A percentile compares a stretch with the other conserved stretches of the same genome.
These are phyloP conservation scores for Heritiera fomes DNA, from an alignment of 345 rosid genomes.

Conservation along the genomic window DNA sequence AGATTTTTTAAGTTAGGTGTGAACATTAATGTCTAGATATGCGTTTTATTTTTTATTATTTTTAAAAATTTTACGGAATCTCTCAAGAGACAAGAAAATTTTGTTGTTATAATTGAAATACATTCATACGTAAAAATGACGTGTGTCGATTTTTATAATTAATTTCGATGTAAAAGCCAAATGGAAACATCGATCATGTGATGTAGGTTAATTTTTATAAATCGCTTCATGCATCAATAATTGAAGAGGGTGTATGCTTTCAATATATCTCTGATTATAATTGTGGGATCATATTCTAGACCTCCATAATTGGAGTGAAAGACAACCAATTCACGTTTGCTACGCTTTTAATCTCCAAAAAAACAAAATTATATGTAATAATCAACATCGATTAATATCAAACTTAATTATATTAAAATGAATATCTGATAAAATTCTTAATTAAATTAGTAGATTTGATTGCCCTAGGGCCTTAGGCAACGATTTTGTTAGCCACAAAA, in stretches of 20 bases:
- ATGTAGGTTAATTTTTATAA: not conserved
- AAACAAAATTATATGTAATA: too few species aligned
- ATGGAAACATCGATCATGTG: not conserved
- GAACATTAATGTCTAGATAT: not conserved
- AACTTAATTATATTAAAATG: not conserved
- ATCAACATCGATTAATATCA: not conserved
- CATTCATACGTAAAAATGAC: not conserved
- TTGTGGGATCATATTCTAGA: not conserved
- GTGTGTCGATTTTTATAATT: too few species aligned
- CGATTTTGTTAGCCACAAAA: not conserved
- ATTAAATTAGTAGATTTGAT: not conserved
- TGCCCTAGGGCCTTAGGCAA: not conserved
- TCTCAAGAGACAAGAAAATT: too few species aligned
- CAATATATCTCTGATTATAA: not conserved
- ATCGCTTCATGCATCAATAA: not conserved
- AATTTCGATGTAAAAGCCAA: not conserved
- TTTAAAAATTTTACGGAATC: not conserved
- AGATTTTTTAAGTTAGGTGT: not conserved
- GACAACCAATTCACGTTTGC: constrained; percentile 8
- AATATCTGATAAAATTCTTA: constrained; percentile 7
- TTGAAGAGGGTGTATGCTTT: not conserved
- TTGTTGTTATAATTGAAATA: not conserved
- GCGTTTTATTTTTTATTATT: not conserved
- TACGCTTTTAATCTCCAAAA: too few species aligned
- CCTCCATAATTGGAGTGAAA: constrained; percentile 35